A percentile compares a stretch with the other conserved stretches of the same genome.
Evolutionary conservation across 2,329 filamentous ascomycete species (phyloP).

Genomic region (Aspergillus amoenus): DNA sequence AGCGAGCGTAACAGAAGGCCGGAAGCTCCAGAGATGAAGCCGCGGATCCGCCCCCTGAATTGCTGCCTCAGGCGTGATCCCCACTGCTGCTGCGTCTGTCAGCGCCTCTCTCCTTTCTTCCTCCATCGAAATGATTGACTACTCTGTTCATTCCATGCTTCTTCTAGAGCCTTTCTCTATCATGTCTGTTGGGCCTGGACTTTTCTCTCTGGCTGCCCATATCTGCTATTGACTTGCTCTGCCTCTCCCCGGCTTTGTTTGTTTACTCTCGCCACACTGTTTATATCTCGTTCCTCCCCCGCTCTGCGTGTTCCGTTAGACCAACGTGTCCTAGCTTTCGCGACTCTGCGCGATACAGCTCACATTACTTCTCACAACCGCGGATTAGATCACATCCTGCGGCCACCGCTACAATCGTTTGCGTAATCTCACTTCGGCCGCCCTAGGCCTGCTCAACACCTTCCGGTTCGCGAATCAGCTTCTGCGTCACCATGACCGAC

Average conservation of each 20-base stretch:
- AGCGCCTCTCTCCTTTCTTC: slow-evolving; percentile 11
- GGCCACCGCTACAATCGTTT: neutral
- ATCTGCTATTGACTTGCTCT: slow-evolving; percentile 4
- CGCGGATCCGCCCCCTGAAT: slow-evolving; percentile 22
- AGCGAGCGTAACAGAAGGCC: neutral
- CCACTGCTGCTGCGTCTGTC: slow-evolving; percentile 4
- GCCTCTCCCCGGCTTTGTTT: slow-evolving; percentile 6
- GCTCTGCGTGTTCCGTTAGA: slow-evolving; percentile 1
- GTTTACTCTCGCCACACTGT: slow-evolving; percentile 13
- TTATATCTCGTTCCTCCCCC: slow-evolving; percentile 7
- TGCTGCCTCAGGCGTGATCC: slow-evolving; percentile 13
- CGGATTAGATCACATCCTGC: neutral
- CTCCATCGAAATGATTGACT: slow-evolving; percentile 1
- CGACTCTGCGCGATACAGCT: neutral
- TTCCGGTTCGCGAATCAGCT: neutral
- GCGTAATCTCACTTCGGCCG: slow-evolving; percentile 2
- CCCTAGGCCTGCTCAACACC: neutral
- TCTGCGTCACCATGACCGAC: slow-evolving; percentile 17
- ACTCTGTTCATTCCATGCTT: slow-evolving; percentile 5
- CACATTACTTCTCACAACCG: neutral
- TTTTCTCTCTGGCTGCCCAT: neutral
- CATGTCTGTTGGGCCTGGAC: slow-evolving; percentile 7
- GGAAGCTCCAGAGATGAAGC: slow-evolving; percentile 14
- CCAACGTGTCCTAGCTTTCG: slow-evolving; percentile 2
- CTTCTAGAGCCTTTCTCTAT: slow-evolving; percentile 9